Conservation (phyloP, 192 early-diverging fungal genomes). For the Rhizoclosmatium globosum region DNA sequence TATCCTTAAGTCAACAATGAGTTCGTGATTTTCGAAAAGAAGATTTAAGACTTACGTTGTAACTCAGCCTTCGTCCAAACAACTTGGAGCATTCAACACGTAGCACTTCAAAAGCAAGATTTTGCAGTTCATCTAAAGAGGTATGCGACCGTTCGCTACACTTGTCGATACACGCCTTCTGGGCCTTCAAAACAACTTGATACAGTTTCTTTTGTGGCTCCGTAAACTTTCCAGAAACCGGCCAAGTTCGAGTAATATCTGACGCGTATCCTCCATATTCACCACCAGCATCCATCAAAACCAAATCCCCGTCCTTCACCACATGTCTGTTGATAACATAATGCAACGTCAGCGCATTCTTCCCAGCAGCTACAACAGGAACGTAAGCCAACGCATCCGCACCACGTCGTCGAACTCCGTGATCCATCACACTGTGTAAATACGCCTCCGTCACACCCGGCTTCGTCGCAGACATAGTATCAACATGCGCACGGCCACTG, state of each 20-base stretch:
- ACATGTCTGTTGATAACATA: slow-evolving; percentile 89
- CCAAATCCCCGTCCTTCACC: slow-evolving; percentile 77
- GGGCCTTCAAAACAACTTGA: slow-evolving; percentile 80
- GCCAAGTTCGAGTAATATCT: slow-evolving; percentile 95
- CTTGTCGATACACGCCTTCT: slow-evolving; percentile 82
- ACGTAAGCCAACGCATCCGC: slow-evolving; percentile 86
- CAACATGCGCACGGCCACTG: slow-evolving; percentile 80
- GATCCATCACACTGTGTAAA: slow-evolving; percentile 80
- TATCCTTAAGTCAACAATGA: slow-evolving; percentile 62
- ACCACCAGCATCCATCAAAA: slow-evolving; percentile 91
- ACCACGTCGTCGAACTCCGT: slow-evolving; percentile 67
- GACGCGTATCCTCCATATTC: slow-evolving; percentile 90
- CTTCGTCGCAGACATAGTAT: slow-evolving; percentile 78
- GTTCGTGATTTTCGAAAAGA: background rate
- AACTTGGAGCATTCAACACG: slow-evolving; percentile 75
- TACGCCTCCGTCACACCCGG: slow-evolving; percentile 77
- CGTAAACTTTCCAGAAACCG: slow-evolving; percentile 86
- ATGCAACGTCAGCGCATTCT: slow-evolving; percentile 91
- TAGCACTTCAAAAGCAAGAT: slow-evolving; percentile 72
- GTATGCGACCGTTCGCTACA: slow-evolving; percentile 54
- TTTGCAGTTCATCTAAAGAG: slow-evolving; percentile 87
- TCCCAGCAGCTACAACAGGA: slow-evolving; percentile 93
- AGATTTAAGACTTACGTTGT: slow-evolving; percentile 25
- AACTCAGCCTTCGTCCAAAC: slow-evolving; percentile 58
- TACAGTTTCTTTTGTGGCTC: slow-evolving; percentile 84